A percentile compares a stretch with the other conserved stretches of the same genome.
phyloP scores from a whole-genome alignment of 1,284 basidiomycete species.

The Fistulina hepatica region DNA sequence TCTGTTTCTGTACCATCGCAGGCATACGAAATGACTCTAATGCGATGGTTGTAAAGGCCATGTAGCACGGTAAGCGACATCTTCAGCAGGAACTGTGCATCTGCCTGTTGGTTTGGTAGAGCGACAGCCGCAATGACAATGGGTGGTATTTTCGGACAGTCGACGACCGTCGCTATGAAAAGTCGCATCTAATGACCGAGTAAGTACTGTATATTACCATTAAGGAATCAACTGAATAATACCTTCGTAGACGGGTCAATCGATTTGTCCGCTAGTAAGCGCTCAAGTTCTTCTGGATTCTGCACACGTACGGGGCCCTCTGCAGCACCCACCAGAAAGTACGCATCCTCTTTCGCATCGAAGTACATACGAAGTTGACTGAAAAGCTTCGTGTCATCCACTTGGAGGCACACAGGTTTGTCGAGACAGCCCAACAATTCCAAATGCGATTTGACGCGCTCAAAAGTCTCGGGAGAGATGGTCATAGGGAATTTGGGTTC shows the following conservation, averaged over 20 bases:
- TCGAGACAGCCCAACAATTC: constrained; percentile 15
- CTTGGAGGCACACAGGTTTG: constrained; percentile 16
- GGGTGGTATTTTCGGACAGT: too few relatives aligned
- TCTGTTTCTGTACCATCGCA: constrained; percentile 23
- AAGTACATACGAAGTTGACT: constrained; percentile 15
- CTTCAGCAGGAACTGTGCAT: too few relatives aligned
- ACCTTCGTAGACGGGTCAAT: constrained; percentile 16
- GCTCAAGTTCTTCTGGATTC: constrained; percentile 12
- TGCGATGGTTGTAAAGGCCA: constrained; percentile 14
- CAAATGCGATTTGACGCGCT: constrained; percentile 10
- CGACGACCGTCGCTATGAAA: too few relatives aligned
- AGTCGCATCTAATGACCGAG: constrained; percentile 18
- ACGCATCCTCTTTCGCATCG: constrained; percentile 11
- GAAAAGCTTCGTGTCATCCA: constrained; percentile 24
- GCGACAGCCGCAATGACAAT: too few relatives aligned
- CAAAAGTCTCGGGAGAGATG: constrained; percentile 15
- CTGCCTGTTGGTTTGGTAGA: too few relatives aligned
- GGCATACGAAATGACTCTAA: constrained; percentile 20
- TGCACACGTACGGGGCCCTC: constrained; percentile 14
- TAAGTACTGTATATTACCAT: constrained; percentile 17
- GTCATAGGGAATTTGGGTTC: constrained; percentile 17
- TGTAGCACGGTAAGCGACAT: too few relatives aligned
- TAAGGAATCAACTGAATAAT: constrained; percentile 21
- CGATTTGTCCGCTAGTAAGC: constrained; percentile 8
- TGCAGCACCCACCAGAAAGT: constrained; percentile 19